A percentile compares a stretch with the other conserved stretches of the same genome.
Evolutionary conservation across 1,284 basidiomycete genomes (phyloP).

Genomic region (Entoloma clypeatum): DNA sequence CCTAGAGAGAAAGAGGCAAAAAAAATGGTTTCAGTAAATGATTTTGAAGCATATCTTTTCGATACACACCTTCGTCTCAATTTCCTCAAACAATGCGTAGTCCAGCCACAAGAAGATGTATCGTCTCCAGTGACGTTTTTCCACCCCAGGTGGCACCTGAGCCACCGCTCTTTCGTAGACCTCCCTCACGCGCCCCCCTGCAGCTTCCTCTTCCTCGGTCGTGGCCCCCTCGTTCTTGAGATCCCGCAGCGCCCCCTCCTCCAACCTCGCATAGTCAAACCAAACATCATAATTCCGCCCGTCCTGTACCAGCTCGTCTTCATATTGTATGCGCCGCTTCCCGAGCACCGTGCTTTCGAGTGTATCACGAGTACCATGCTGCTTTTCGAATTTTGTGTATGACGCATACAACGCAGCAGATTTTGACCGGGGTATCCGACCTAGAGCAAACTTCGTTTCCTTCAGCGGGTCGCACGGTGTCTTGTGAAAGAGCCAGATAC

Average conservation of each 20-base stretch:
- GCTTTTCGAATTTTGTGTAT: conserved; percentile 98
- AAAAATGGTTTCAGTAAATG: background rate
- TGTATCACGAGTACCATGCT: conserved; percentile 84
- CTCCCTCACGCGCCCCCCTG: conserved; percentile 73
- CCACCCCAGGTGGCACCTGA: conserved; percentile 86
- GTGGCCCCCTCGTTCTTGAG: conserved; percentile 73
- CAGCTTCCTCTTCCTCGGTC: conserved; percentile 59
- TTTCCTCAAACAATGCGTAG: conserved; percentile 97
- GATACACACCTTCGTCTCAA: conserved; percentile 75
- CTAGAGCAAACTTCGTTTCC: conserved; percentile 76
- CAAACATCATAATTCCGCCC: conserved; percentile 94
- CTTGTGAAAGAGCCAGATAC: conserved; percentile 11
- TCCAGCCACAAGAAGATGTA: conserved; percentile 98
- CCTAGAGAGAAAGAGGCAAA: conserved; percentile 40
- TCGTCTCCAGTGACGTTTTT: conserved; percentile 91
- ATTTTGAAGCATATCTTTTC: background rate
- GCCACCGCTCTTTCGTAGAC: conserved; percentile 97
- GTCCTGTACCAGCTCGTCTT: conserved; percentile 86
- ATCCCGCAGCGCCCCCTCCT: conserved; percentile 82
- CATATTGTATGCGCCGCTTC: conserved; percentile 95
- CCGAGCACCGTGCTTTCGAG: conserved; percentile 93
- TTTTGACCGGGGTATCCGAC: conserved; percentile 87
- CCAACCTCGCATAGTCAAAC: conserved; percentile 94
- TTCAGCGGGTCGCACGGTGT: conserved; percentile 5
- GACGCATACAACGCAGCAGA: conserved; percentile 82